These are phyloP conservation scores for Chytriomyces confervae DNA, from an alignment of 192 early-diverging fungal species.

Conservation along the genomic window DNA sequence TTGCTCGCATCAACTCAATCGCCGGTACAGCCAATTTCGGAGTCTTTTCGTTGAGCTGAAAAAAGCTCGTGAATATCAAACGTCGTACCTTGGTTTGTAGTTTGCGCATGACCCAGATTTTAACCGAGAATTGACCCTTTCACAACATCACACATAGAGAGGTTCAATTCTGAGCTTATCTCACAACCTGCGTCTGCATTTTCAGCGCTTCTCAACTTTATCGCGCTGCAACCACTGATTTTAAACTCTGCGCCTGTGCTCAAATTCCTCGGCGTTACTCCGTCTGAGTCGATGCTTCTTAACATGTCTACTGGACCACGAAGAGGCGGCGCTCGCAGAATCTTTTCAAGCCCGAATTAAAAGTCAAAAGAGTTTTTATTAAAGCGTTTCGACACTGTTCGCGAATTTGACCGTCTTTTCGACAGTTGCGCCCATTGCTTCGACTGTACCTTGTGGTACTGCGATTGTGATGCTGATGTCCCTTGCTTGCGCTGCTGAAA, in stretches of 20 bases:
- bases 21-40: slow-evolving; percentile 17
- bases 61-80: background rate
- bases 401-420: slow-evolving; percentile 18
- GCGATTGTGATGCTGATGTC: background rate
- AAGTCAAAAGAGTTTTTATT: no score
- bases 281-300: background rate
- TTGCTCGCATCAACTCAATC: background rate
- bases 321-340: background rate
- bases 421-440: background rate
- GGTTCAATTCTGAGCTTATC: slow-evolving; percentile 14
- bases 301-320: background rate
- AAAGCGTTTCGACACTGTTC: background rate
- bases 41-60: background rate
- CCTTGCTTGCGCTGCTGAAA: slow-evolving; percentile 11
- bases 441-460: background rate
- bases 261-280: slow-evolving; percentile 25
- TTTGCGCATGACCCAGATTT: no score
- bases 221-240: slow-evolving; percentile 33
- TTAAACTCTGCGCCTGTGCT: slow-evolving; percentile 24
- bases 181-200: slow-evolving; percentile 13
- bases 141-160: background rate
- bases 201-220: slow-evolving; percentile 34
- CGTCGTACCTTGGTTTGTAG: background rate
- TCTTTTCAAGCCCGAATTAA: background rate
- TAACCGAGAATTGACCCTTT: no score